Evolutionary conservation across 805 yeast genomes (phyloP).

Genomic region (Tetrapisispora pingtungensis): DNA sequence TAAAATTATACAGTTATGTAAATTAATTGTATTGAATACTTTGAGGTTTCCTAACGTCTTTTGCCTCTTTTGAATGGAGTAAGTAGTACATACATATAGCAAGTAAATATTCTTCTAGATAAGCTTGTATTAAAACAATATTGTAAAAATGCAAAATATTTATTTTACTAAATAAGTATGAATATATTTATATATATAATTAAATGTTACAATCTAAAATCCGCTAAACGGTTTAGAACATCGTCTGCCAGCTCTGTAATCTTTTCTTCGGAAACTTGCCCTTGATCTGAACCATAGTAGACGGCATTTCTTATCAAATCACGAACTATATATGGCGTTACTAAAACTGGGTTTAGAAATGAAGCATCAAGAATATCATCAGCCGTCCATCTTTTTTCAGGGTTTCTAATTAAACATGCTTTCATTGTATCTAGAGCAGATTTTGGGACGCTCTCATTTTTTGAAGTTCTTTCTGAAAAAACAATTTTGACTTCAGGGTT

Average conservation of each 20-base stretch:
- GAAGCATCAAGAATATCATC: slow-evolving; percentile 49
- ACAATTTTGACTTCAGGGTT: slow-evolving; percentile 66
- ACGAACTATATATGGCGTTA: slow-evolving; percentile 53
- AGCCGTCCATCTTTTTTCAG: slow-evolving; percentile 54
- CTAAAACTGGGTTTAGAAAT: slow-evolving; percentile 66
- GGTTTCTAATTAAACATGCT: slow-evolving; percentile 63
- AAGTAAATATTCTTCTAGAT: too few species aligned
- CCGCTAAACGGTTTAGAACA: slow-evolving; percentile 42
- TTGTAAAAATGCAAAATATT: neutral
- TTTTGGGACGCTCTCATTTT: slow-evolving; percentile 53
- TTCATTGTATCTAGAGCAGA: slow-evolving; percentile 63
- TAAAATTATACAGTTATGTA: too few species aligned
- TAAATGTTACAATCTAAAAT: slow-evolving; percentile 17
- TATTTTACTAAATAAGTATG: neutral
- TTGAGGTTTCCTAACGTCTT: too few species aligned
- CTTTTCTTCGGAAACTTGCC: slow-evolving; percentile 34
- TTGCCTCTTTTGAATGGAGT: too few species aligned
- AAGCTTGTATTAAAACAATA: too few species aligned
- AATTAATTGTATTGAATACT: too few species aligned
- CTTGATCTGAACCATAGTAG: slow-evolving; percentile 50
- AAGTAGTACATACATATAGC: too few species aligned
- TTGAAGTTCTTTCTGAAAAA: slow-evolving; percentile 55
- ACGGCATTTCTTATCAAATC: slow-evolving; percentile 73
- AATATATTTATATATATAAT: neutral
- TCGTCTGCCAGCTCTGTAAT: slow-evolving; percentile 42